phyloP scores from a whole-genome alignment of 805 yeast genomes.

The Pichia cephalocereana region DNA sequence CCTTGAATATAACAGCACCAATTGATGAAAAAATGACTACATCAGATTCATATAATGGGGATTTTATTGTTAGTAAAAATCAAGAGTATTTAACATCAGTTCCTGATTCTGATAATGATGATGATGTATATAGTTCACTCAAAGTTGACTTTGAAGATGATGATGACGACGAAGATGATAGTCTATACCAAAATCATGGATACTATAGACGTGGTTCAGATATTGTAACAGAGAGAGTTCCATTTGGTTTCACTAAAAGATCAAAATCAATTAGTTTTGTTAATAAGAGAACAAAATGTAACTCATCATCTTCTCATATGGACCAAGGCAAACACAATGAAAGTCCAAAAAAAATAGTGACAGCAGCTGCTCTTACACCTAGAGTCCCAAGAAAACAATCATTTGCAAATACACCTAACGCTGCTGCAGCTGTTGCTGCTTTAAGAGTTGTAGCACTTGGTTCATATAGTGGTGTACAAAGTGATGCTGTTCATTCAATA shows the following conservation, averaged over 20 bases:
- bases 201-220: slow-evolving; percentile 25
- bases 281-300: slow-evolving; percentile 38
- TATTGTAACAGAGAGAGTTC: slow-evolving; percentile 31
- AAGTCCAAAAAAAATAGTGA: slow-evolving; percentile 24
- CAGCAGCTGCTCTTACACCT: slow-evolving; percentile 82
- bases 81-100: slow-evolving; percentile 7
- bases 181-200: slow-evolving; percentile 16
- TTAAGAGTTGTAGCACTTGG: slow-evolving; percentile 58
- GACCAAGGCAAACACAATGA: background rate
- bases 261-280: slow-evolving; percentile 59
- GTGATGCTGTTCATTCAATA: slow-evolving; percentile 28
- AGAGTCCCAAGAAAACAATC: slow-evolving; percentile 52
- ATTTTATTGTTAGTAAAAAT: slow-evolving; percentile 4
- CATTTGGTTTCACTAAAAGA: slow-evolving; percentile 37
- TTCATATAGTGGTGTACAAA: slow-evolving; percentile 32
- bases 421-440: slow-evolving; percentile 70
- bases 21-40: background rate
- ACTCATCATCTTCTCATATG: background rate
- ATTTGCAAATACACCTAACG: slow-evolving; percentile 46
- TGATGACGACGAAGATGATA: slow-evolving; percentile 29
- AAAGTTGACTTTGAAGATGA: slow-evolving; percentile 26
- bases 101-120: slow-evolving; percentile 25
- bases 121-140: slow-evolving; percentile 33
- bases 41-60: background rate
- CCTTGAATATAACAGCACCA: slow-evolving; percentile 25